Base-by-base conservation (phyloP, 129 eudicot species). In the Artemisia tridentata region DNA sequence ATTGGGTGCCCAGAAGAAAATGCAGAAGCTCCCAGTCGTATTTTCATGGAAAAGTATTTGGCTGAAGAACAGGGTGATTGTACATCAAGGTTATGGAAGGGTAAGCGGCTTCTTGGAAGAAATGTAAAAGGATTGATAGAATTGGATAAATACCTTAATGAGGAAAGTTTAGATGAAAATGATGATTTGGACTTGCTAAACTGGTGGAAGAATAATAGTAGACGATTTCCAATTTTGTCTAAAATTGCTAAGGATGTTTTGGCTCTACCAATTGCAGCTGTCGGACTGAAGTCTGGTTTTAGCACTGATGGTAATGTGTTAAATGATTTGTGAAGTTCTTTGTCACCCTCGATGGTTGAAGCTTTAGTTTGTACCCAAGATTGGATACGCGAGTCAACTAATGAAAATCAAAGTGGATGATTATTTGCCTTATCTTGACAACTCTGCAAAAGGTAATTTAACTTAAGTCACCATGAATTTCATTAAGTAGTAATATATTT, bases 171-270 rank as follows among this genome's bases (percentile, higher is more conserved):
- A 10, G 9, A 19, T 13, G 9, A 69, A 17, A 5, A 4, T 69
- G 50, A n/a, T 55, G 46, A 25, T 0, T 43, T 56, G 20, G 75
- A 71, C 15, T 1, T 55, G 9, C 46, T 71, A 56, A 41, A 6
- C 2, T 71, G 65, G 75, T 71, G 56, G 65, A 70, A 70, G 41
- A 5, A 2, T 19, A 19, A 41, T 20, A 70, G 66, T 56, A 4
- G 8, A 18, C 56, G 55, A 38, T 70, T 2, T 20, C 45, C 55
- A 9, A 11, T 70, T 56, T 53, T 70, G 11, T 56, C 75, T 56
- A 70, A 52, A 70, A 56, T 70, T 64, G 65, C 75, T 41, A 70
- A 56, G 27, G 75, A 56, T 70, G 75, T 70, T 57, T 41, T 56
- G 65, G 65, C 25, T 2, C 14, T 56, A 13, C 75, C 53, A 11